These are phyloP conservation scores for Suillus lakei DNA, from an alignment of 768 basidiomycete species.

Conservation along the genomic window DNA sequence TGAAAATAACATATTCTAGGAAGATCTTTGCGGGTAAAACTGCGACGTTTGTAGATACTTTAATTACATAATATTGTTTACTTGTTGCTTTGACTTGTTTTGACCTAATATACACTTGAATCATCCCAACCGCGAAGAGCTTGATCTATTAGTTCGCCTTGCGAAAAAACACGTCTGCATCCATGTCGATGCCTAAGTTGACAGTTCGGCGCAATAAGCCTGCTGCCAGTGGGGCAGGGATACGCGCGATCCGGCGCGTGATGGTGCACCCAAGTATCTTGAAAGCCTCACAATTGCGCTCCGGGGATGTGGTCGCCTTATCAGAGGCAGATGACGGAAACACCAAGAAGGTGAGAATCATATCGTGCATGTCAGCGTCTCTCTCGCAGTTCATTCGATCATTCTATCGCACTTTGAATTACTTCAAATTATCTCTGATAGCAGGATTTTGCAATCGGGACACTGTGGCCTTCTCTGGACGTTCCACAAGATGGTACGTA, in stretches of 20 bases:
- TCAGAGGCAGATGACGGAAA: slow-evolving; percentile 40
- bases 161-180: slow-evolving; percentile 2
- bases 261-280: slow-evolving; percentile 64
- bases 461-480: slow-evolving; percentile 78
- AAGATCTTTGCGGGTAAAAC: background rate
- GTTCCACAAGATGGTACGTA: slow-evolving; percentile 61
- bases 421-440: slow-evolving; percentile 20
- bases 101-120: background rate
- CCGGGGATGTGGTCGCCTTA: slow-evolving; percentile 73
- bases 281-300: slow-evolving; percentile 62
- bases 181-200: slow-evolving; percentile 2
- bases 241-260: slow-evolving; percentile 64
- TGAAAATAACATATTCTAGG: background rate
- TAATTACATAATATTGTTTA: background rate
- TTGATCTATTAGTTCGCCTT: background rate
- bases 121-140: background rate
- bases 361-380: slow-evolving; percentile 15
- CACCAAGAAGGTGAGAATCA: slow-evolving; percentile 39
- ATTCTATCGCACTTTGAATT: slow-evolving; percentile 15
- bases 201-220: background rate
- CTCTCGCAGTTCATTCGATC: slow-evolving; percentile 10
- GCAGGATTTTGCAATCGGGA: slow-evolving; percentile 69
- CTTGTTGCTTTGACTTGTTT: background rate
- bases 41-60: background rate
- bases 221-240: background rate